Evolutionary conservation across 371 early-diverging fungal species (phyloP).

Genomic region (Apophysomyces ossiformis): DNA sequence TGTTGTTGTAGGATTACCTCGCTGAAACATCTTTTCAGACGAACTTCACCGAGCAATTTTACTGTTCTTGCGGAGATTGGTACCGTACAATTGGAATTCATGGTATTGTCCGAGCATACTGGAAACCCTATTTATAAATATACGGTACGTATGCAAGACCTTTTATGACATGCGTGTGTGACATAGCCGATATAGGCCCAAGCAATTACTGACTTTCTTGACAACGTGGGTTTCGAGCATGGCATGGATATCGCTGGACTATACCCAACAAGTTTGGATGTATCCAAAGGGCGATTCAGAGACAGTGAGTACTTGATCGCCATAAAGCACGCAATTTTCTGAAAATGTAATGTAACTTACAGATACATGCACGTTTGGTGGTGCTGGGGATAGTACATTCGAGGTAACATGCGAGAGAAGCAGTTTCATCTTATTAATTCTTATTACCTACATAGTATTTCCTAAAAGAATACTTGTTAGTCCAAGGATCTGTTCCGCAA

Average conservation of each 20-base stretch:
- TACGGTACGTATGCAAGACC: conserved; percentile 42
- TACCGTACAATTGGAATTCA: conserved; percentile 87
- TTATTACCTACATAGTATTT: conserved; percentile 57
- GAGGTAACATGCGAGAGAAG: conserved; percentile 38
- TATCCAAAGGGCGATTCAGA: conserved; percentile 42
- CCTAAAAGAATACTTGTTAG: conserved; percentile 69
- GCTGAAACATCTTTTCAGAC: conserved; percentile 15
- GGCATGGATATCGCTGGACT: conserved; percentile 59
- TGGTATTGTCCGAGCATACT: conserved; percentile 74
- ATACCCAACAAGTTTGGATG: conserved; percentile 50
- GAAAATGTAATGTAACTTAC: neutral
- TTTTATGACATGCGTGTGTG: neutral
- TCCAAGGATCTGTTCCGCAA: conserved; percentile 54
- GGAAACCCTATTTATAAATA: conserved; percentile 63
- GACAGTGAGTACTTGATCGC: conserved; percentile 25
- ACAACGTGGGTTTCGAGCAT: conserved; percentile 41
- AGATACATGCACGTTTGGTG: conserved; percentile 48
- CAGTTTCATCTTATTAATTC: neutral
- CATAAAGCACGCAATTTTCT: neutral
- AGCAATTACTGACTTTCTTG: conserved; percentile 50
- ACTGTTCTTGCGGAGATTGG: conserved; percentile 82
- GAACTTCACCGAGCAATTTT: conserved; percentile 16
- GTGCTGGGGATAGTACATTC: conserved; percentile 59
- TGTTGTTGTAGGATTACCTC: conserved; percentile 20
- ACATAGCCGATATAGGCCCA: conserved; percentile 41